A percentile compares a stretch with the other conserved stretches of the same genome.
Conservation (phyloP, 2,329 filamentous ascomycete genomes). For the Simplicillium aogashimaense region DNA sequence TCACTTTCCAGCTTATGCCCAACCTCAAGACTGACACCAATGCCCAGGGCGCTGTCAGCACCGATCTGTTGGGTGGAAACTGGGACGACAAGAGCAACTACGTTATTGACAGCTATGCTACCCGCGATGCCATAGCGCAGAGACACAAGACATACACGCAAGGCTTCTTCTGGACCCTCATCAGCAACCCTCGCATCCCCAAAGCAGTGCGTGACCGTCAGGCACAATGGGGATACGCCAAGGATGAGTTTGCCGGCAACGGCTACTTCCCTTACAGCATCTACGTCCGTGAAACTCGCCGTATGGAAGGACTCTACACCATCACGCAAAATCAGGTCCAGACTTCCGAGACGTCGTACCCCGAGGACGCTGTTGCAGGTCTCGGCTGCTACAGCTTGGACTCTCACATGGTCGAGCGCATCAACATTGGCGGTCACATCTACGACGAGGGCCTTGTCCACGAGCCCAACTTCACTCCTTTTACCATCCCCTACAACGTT, state of each 20-base stretch:
- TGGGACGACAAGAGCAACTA: constrained; percentile 9
- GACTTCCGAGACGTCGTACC: constrained; percentile 1
- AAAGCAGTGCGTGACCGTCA: neutral
- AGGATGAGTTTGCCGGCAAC: constrained; percentile 16
- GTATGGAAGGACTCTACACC: constrained; percentile 13
- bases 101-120: constrained; percentile 3
- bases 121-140: constrained; percentile 7
- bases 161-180: constrained; percentile 10
- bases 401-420: constrained; percentile 13
- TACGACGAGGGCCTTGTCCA: constrained; percentile 14
- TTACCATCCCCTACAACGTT: constrained; percentile 2
- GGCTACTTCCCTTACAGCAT: constrained; percentile 15
- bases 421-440: constrained; percentile 10
- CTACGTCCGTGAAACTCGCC: constrained; percentile 17
- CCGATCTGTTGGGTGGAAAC: constrained; percentile 13
- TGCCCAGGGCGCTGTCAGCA: constrained; percentile 10
- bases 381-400: constrained; percentile 15
- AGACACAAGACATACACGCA: constrained; percentile 10
- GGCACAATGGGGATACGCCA: constrained; percentile 11
- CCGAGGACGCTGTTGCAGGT: constrained; percentile 9
- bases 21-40: constrained; percentile 8
- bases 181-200: constrained; percentile 8
- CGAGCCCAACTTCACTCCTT: constrained; percentile 3
- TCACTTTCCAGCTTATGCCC: constrained; percentile 6
- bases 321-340: constrained; percentile 13